phyloP scores from a whole-genome alignment of 2,329 filamentous ascomycete species.

The Venturiaceae sp. region DNA sequence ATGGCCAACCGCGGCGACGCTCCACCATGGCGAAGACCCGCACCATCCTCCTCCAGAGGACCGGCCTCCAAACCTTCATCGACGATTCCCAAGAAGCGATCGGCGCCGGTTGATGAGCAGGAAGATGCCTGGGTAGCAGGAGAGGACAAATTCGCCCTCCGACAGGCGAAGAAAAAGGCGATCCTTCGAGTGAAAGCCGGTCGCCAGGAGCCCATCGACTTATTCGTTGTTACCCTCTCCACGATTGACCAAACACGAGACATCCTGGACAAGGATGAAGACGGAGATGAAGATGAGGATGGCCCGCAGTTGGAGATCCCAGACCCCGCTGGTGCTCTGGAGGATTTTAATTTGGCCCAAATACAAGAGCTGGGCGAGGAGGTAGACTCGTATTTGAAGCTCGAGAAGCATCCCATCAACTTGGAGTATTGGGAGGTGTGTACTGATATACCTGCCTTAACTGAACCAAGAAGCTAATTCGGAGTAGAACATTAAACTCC shows the following conservation, averaged over 20 bases:
- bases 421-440: conserved; percentile 74
- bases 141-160: conserved; percentile 91
- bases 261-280: conserved; percentile 44
- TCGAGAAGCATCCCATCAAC: conserved; percentile 72
- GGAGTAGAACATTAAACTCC: conserved; percentile 63
- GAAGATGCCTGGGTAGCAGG: conserved; percentile 70
- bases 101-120: conserved; percentile 29
- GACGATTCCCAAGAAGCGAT: conserved; percentile 7
- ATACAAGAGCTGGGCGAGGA: conserved; percentile 72
- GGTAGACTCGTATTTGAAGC: conserved; percentile 65
- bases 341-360: conserved; percentile 56
- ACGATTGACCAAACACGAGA: conserved; percentile 80
- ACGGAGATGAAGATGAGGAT: conserved; percentile 62
- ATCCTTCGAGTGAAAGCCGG: conserved; percentile 88
- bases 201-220: conserved; percentile 86
- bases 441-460: background rate
- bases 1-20: background rate
- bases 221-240: conserved; percentile 80
- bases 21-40: conserved; percentile 1
- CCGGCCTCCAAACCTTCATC: background rate
- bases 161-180: conserved; percentile 96
- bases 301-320: conserved; percentile 67
- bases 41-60: background rate
- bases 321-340: conserved; percentile 71
- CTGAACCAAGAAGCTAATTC: conserved; percentile 11